phyloP scores from a whole-genome alignment of 2,329 filamentous ascomycete species.

The Scopulariopsis brevicaulis region DNA sequence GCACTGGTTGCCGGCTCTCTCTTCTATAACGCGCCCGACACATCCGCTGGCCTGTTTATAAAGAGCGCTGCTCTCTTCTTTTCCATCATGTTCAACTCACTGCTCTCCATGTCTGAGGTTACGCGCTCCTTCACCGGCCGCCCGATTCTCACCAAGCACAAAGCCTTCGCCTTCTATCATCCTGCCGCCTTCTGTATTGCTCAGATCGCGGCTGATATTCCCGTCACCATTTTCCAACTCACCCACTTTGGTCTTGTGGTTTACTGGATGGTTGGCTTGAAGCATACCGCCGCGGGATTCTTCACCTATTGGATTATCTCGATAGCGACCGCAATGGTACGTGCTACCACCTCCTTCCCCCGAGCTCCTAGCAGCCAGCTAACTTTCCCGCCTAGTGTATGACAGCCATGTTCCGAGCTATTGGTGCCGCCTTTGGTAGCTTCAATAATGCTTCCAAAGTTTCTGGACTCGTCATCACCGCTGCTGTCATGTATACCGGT shows the following conservation, averaged over 20 bases:
- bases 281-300: constrained; percentile 37
- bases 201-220: constrained; percentile 20
- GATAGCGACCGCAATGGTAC: constrained; percentile 12
- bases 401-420: constrained; percentile 44
- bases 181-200: constrained; percentile 14
- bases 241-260: constrained; percentile 43
- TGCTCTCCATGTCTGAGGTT: constrained; percentile 15
- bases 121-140: constrained; percentile 13
- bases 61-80: constrained; percentile 16
- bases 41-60: constrained; percentile 45
- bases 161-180: constrained; percentile 17
- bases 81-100: constrained; percentile 18
- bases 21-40: constrained; percentile 47
- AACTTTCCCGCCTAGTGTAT: constrained; percentile 36
- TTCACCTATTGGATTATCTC: constrained; percentile 51
- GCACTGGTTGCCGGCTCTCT: constrained; percentile 51
- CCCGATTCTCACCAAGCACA: constrained; percentile 16
- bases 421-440: constrained; percentile 41
- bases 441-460: constrained; percentile 50
- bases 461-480: constrained; percentile 35
- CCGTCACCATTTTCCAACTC: constrained; percentile 46
- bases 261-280: constrained; percentile 54
- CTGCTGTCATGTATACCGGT: constrained; percentile 49
- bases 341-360: no score
- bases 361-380: no score